A percentile compares a stretch with the other conserved stretches of the same genome.
Conservation (phyloP, 1,284 basidiomycete genomes). For the Tausonia pullulans region DNA sequence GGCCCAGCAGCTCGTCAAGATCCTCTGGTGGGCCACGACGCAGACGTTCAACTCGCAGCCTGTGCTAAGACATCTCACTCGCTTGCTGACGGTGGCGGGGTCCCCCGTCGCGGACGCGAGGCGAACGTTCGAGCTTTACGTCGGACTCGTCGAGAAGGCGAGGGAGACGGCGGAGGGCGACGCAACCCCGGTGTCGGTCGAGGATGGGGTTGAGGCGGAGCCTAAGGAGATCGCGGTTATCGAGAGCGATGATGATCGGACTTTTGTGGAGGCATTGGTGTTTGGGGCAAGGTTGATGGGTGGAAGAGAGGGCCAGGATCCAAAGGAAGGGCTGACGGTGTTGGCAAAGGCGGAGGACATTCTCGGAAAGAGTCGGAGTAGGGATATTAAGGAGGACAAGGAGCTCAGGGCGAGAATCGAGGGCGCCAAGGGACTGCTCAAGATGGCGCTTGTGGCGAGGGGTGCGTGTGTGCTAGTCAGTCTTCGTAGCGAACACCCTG, state of each 20-base stretch:
- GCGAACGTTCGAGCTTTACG: slow-evolving; percentile 65
- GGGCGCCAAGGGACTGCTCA: slow-evolving; percentile 4
- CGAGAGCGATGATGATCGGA: slow-evolving; percentile 44
- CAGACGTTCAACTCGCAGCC: slow-evolving; percentile 83
- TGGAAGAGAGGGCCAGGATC: slow-evolving; percentile 27
- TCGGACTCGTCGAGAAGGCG: slow-evolving; percentile 70
- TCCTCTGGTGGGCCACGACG: slow-evolving; percentile 82
- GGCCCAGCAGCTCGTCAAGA: slow-evolving; percentile 36
- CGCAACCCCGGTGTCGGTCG: not conserved
- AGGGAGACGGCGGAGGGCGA: slow-evolving; percentile 46
- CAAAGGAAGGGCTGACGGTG: slow-evolving; percentile 23
- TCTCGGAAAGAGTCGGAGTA: not conserved
- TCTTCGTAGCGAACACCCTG: not conserved
- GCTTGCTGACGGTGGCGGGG: slow-evolving; percentile 38
- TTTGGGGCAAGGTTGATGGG: slow-evolving; percentile 66
- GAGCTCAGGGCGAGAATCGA: slow-evolving; percentile 3
- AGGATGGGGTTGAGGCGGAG: slow-evolving; percentile 6
- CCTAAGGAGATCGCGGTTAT: slow-evolving; percentile 28
- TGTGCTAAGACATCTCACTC: slow-evolving; percentile 68
- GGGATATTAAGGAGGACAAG: not conserved
- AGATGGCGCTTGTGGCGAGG: slow-evolving; percentile 6
- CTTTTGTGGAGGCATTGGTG: slow-evolving; percentile 61
- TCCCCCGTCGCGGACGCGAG: slow-evolving; percentile 45
- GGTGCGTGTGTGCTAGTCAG: not conserved
- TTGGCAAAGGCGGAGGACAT: not conserved